These are phyloP conservation scores for Pichia rugopelliculosa DNA, from an alignment of 805 yeast species.

Conservation along the genomic window DNA sequence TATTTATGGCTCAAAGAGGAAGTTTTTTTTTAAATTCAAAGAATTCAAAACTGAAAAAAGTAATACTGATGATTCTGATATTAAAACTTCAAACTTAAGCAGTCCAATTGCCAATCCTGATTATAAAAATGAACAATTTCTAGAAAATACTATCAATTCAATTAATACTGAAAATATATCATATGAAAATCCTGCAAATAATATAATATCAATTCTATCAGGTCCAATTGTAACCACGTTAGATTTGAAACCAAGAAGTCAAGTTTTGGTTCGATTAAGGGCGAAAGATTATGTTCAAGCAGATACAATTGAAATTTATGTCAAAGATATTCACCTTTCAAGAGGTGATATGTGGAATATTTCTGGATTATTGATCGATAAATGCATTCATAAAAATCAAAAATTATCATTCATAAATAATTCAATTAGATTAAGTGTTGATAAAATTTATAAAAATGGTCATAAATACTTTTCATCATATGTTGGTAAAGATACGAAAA, in stretches of 20 bases:
- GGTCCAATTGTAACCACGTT: constrained; percentile 53
- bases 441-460: constrained; percentile 60
- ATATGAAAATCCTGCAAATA: constrained; percentile 12
- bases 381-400: constrained; percentile 64
- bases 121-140: neutral
- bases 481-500: constrained; percentile 63
- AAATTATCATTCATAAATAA: constrained; percentile 52
- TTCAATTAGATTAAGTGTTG: constrained; percentile 55
- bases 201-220: constrained; percentile 48
- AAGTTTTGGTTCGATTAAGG: constrained; percentile 49
- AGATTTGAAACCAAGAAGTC: constrained; percentile 60
- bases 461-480: constrained; percentile 66
- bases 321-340: constrained; percentile 73
- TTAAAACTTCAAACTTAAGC: neutral
- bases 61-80: neutral
- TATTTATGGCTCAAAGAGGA: constrained; percentile 30
- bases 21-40: constrained; percentile 38
- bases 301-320: constrained; percentile 73
- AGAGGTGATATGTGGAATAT: constrained; percentile 93
- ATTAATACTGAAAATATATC: neutral
- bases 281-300: constrained; percentile 49
- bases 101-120: constrained; percentile 7
- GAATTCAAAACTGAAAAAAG: constrained; percentile 13
- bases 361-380: constrained; percentile 50
- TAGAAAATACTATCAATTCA: neutral